Conservation (phyloP, 129 eudicot species). For the Dittrichia graveolens region DNA sequence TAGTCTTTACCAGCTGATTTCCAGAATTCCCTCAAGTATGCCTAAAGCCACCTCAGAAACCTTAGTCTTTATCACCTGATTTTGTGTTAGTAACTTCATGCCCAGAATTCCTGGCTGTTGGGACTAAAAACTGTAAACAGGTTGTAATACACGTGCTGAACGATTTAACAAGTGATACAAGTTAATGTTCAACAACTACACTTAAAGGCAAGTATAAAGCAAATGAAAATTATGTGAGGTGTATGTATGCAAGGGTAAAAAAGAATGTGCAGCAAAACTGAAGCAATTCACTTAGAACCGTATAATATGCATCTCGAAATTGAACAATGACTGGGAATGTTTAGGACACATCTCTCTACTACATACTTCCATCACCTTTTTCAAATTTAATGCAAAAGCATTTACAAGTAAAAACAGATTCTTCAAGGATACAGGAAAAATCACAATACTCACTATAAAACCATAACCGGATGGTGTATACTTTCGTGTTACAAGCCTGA, state of each 20-base stretch:
- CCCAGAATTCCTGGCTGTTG: neutral
- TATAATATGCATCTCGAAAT: slow-evolving; percentile 24
- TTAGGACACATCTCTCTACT: slow-evolving; percentile 38
- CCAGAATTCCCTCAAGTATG: no score
- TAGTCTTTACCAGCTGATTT: no score
- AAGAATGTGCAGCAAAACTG: slow-evolving; percentile 1
- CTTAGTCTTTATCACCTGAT: neutral
- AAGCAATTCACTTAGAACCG: slow-evolving; percentile 16
- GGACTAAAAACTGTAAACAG: neutral
- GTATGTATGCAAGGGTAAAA: neutral
- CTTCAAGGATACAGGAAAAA: slow-evolving; percentile 10
- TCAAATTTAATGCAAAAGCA: slow-evolving; percentile 52
- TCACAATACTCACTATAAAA: slow-evolving; percentile 30
- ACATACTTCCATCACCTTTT: slow-evolving; percentile 44
- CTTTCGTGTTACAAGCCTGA: slow-evolving; percentile 46
- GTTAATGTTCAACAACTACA: neutral
- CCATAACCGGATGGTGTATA: slow-evolving; percentile 7
- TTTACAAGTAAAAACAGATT: slow-evolving; percentile 57
- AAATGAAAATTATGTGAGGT: neutral
- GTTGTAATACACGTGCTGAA: neutral
- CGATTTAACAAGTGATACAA: neutral
- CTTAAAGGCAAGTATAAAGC: slow-evolving; percentile 6
- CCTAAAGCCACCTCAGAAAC: neutral
- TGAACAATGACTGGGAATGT: slow-evolving; percentile 31
- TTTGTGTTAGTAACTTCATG: neutral